These are phyloP conservation scores for Didymella lethalis DNA, from an alignment of 2,329 filamentous ascomycete species.

Conservation along the genomic window DNA sequence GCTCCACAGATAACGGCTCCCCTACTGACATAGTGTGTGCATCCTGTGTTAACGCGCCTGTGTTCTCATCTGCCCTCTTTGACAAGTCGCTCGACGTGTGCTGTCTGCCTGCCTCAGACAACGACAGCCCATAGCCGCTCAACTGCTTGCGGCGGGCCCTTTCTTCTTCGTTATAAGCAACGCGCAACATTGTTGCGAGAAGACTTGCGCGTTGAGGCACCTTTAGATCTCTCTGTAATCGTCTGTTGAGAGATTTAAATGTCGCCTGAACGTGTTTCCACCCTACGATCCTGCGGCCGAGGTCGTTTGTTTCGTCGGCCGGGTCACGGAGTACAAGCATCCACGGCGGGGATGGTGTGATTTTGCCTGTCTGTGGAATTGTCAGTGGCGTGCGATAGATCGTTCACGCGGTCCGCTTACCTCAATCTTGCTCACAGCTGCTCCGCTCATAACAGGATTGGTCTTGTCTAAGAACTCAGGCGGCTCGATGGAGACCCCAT, in stretches of 20 bases:
- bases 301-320: slow-evolving; percentile 64
- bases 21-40: not conserved
- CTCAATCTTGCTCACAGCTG: slow-evolving; percentile 24
- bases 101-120: slow-evolving; percentile 1
- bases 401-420: slow-evolving; percentile 14
- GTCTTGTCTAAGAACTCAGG: slow-evolving; percentile 54
- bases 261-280: slow-evolving; percentile 61
- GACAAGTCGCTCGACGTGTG: not conserved
- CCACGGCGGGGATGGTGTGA: slow-evolving; percentile 32
- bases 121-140: slow-evolving; percentile 22
- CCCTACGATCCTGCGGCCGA: slow-evolving; percentile 59
- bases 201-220: slow-evolving; percentile 31
- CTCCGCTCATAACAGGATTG: slow-evolving; percentile 30
- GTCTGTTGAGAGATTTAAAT: slow-evolving; percentile 40
- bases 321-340: slow-evolving; percentile 67
- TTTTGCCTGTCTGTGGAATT: slow-evolving; percentile 23
- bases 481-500: slow-evolving; percentile 61
- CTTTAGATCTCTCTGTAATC: slow-evolving; percentile 25
- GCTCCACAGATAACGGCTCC: not conserved
- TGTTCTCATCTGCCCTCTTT: not conserved
- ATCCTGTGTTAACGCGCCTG: not conserved
- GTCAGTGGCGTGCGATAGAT: slow-evolving; percentile 13
- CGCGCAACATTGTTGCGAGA: slow-evolving; percentile 33
- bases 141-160: slow-evolving; percentile 24
- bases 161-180: slow-evolving; percentile 16